Conservation (phyloP, 352 stramenopile species). For the Phytopythium vexans region DNA sequence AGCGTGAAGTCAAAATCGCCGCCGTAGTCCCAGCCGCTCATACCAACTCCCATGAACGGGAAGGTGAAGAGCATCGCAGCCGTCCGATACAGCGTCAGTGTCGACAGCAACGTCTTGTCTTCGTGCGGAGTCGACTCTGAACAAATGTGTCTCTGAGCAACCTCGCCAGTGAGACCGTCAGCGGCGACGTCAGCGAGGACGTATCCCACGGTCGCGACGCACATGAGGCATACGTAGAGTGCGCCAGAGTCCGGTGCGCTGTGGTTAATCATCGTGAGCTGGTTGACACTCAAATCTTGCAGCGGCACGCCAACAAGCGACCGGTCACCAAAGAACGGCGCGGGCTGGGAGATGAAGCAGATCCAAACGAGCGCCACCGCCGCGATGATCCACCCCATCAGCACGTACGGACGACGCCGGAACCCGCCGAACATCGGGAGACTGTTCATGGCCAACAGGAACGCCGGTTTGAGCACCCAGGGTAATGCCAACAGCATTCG, state of each 20-base stretch:
- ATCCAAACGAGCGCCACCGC: constrained; percentile 23
- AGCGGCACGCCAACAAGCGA: constrained; percentile 22
- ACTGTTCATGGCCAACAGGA: constrained; percentile 35
- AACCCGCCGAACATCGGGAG: constrained; percentile 17
- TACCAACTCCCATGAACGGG: constrained; percentile 50
- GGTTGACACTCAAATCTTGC: constrained; percentile 14
- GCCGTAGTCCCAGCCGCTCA: constrained; percentile 64
- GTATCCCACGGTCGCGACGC: constrained; percentile 66
- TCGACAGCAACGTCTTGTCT: constrained; percentile 22
- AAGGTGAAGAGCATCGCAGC: constrained; percentile 34
- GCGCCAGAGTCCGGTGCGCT: constrained; percentile 36
- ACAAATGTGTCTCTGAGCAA: constrained; percentile 20
- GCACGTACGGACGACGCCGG: constrained; percentile 27
- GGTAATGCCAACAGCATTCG: constrained; percentile 44
- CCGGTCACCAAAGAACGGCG: constrained; percentile 43
- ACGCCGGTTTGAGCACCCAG: constrained; percentile 50
- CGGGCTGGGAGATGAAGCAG: constrained; percentile 34
- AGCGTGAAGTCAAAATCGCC: constrained; percentile 58
- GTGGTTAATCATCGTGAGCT: constrained; percentile 34
- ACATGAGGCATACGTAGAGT: constrained; percentile 64
- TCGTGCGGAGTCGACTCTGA: neutral
- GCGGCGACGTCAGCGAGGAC: constrained; percentile 74
- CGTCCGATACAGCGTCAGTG: constrained; percentile 36
- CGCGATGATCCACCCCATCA: constrained; percentile 41
- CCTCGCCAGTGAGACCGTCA: constrained; percentile 50